Conservation (phyloP, 768 basidiomycete species). For the Scleroderma citrinum region DNA sequence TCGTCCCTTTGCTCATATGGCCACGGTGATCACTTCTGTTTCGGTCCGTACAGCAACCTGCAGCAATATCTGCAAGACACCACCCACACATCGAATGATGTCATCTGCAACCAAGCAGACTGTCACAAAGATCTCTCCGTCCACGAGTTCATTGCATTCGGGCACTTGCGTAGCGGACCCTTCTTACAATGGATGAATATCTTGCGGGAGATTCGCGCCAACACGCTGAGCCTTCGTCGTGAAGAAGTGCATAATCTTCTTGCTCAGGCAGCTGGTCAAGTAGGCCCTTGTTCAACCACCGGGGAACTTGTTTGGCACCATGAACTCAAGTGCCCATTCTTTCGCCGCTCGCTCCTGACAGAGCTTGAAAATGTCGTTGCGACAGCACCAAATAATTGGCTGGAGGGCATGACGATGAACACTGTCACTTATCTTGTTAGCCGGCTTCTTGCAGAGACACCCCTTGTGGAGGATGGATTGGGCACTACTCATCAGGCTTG, state of each 20-base stretch:
- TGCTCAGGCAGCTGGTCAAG: background rate
- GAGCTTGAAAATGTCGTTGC: conserved; percentile 27
- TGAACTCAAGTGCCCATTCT: conserved; percentile 24
- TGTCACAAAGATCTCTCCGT: conserved; percentile 32
- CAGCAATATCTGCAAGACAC: too few relatives aligned
- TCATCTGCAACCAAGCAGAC: conserved; percentile 32
- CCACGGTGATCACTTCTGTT: background rate
- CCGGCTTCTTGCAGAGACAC: background rate
- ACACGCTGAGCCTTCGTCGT: conserved; percentile 28
- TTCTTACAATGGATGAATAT: conserved; percentile 12
- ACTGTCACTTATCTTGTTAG: conserved; percentile 24
- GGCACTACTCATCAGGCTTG: conserved; percentile 5
- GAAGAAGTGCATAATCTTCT: conserved; percentile 35
- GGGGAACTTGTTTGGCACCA: conserved; percentile 23
- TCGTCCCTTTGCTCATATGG: background rate
- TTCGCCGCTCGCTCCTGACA: conserved; percentile 28
- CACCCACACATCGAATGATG: background rate
- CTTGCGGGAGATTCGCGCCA: conserved; percentile 35
- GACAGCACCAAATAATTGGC: conserved; percentile 33
- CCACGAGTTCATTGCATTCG: conserved; percentile 38
- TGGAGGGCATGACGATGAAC: conserved; percentile 18
- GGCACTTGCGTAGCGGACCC: conserved; percentile 33
- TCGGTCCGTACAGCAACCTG: background rate
- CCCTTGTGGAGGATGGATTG: background rate
- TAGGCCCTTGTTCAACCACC: conserved; percentile 1